Conservation (phyloP, 768 basidiomycete species). For the Lanmaoa pseudosensibilis region DNA sequence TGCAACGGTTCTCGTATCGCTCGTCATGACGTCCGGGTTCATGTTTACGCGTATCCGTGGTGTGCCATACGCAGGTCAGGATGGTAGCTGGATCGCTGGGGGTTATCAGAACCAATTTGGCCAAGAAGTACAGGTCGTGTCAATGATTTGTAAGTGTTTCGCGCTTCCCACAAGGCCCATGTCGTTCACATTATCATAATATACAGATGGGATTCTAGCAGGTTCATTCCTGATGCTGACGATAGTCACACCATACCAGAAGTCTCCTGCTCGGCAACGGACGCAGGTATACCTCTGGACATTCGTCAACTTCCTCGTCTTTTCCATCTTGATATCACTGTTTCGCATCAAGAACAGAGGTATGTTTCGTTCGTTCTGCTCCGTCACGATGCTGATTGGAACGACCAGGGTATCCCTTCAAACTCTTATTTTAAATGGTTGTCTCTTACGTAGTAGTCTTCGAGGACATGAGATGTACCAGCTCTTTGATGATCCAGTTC, state of each 20-base stretch:
- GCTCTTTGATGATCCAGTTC: background rate
- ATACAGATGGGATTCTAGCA: conserved; percentile 79
- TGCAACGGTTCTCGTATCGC: conserved; percentile 59
- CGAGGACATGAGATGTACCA: background rate
- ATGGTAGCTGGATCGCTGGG: conserved; percentile 78
- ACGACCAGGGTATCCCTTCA: conserved; percentile 74
- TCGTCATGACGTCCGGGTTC: conserved; percentile 88
- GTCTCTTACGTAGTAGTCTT: background rate
- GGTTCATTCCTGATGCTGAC: conserved; percentile 79
- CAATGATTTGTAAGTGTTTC: conserved; percentile 72
- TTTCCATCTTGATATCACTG: conserved; percentile 81
- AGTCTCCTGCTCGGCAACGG: conserved; percentile 73
- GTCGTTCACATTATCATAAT: conserved; percentile 3
- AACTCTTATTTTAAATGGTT: conserved; percentile 58
- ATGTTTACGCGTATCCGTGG: conserved; percentile 96
- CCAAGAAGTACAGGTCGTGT: conserved; percentile 87
- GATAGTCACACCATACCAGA: conserved; percentile 75
- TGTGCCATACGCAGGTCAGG: conserved; percentile 63
- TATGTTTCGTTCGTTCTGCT: conserved; percentile 29
- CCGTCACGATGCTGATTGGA: background rate
- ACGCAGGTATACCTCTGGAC: conserved; percentile 90
- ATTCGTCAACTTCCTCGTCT: conserved; percentile 75
- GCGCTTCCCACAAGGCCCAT: background rate
- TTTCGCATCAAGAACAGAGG: conserved; percentile 93
- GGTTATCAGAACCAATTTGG: conserved; percentile 92